phyloP scores from a whole-genome alignment of 1,139 yeast genomes.

The Yamadazyma atlantica region DNA sequence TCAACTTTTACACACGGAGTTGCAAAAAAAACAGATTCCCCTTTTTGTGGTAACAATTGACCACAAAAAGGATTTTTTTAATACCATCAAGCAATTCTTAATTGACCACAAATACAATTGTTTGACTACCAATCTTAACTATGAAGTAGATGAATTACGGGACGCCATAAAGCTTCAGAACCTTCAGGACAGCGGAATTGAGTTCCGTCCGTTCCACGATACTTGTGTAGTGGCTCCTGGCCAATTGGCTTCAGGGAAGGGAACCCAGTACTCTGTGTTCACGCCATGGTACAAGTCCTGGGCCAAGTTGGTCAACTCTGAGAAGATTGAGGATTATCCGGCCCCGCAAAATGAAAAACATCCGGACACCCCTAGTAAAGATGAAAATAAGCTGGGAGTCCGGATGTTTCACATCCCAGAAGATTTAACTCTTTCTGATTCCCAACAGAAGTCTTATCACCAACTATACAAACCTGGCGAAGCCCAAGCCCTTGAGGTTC shows the following conservation, averaged over 20 bases:
- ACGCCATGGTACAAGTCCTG: conserved; percentile 56
- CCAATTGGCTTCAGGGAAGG: conserved; percentile 36
- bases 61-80: conserved; percentile 21
- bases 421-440: conserved; percentile 9
- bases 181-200: conserved; percentile 4
- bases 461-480: conserved; percentile 37
- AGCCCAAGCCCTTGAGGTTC: conserved; percentile 29
- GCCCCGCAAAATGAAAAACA: conserved; percentile 32
- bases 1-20: conserved; percentile 23
- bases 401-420: conserved; percentile 13
- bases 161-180: conserved; percentile 26
- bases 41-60: conserved; percentile 34
- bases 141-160: conserved; percentile 53
- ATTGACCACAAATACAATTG: conserved; percentile 25
- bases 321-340: conserved; percentile 6
- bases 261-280: conserved; percentile 50
- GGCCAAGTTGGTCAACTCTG: conserved; percentile 19
- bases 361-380: too few species aligned
- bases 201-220: conserved; percentile 43
- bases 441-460: conserved; percentile 9
- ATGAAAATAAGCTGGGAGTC: too few species aligned
- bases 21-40: conserved; percentile 38
- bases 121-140: conserved; percentile 44
- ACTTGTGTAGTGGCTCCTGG: conserved; percentile 50
- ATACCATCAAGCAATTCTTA: conserved; percentile 23